A percentile compares a stretch with the other conserved stretches of the same genome.
These are phyloP conservation scores for Cryphonectria japonica DNA, from an alignment of 2,329 filamentous ascomycete species.

Conservation along the genomic window DNA sequence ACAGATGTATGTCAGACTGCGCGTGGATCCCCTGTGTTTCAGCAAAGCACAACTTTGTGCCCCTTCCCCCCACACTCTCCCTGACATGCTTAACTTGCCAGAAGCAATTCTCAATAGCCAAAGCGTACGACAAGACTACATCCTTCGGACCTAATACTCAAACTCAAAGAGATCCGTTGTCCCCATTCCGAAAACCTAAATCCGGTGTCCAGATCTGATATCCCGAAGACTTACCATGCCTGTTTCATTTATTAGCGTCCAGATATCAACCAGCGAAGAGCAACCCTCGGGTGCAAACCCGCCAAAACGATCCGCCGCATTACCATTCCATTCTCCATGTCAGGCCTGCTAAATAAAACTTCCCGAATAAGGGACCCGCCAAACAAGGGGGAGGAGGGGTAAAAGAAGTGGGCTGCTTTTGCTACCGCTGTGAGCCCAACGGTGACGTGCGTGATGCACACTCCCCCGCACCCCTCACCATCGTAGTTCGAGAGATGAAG, in stretches of 20 bases:
- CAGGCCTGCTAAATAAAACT: conserved; percentile 11
- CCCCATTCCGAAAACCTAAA: background rate
- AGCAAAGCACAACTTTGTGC: background rate
- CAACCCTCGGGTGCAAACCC: background rate
- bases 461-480: background rate
- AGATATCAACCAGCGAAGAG: background rate
- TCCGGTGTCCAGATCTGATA: background rate
- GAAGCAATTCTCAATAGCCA: background rate
- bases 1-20: background rate
- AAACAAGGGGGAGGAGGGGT: conserved; percentile 10
- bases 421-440: background rate
- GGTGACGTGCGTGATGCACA: conserved; percentile 15
- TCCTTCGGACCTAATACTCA: background rate
- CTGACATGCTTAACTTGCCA: no score
- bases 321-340: conserved; percentile 14
- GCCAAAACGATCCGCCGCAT: conserved; percentile 25
- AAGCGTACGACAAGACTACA: background rate
- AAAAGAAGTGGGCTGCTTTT: conserved; percentile 5
- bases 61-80: no score
- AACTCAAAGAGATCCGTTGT: background rate
- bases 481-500: background rate
- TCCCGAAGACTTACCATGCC: background rate
- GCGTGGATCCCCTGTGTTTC: no score
- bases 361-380: conserved; percentile 21
- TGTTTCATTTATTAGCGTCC: background rate